phyloP scores from a whole-genome alignment of 2,329 filamentous ascomycete genomes.

The Lachnellula cervina region DNA sequence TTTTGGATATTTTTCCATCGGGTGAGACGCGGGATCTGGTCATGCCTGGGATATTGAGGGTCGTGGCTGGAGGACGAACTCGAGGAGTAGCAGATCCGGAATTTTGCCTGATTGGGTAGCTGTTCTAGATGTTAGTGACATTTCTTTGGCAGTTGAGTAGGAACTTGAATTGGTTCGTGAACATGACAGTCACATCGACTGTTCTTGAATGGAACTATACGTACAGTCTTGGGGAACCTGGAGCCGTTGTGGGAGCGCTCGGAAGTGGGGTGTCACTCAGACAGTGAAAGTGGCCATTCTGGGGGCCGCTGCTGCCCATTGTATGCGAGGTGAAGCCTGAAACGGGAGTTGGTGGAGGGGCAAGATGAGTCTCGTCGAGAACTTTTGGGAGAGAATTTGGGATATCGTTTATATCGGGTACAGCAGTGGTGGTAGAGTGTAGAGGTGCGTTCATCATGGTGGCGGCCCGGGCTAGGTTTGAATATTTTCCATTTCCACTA shows the following conservation, averaged over 20 bases:
- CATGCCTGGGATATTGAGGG: conserved; percentile 92
- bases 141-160: background rate
- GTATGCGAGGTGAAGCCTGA: conserved; percentile 8
- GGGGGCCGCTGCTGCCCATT: conserved; percentile 3
- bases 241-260: conserved; percentile 28
- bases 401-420: background rate
- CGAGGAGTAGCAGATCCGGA: conserved; percentile 74
- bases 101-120: conserved; percentile 64
- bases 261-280: conserved; percentile 20
- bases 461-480: background rate
- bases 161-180: background rate
- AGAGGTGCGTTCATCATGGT: conserved; percentile 1
- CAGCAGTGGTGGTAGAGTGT: background rate
- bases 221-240: conserved; percentile 31
- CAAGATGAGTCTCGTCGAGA: conserved; percentile 3
- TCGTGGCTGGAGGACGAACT: conserved; percentile 79
- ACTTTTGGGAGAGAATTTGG: background rate
- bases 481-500: background rate
- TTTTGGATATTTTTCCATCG: conserved; percentile 86
- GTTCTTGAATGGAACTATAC: conserved; percentile 1
- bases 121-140: conserved; percentile 31
- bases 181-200: background rate
- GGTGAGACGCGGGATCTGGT: conserved; percentile 94
- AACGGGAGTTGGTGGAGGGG: conserved; percentile 3
- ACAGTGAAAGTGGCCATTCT: conserved; percentile 13